These are phyloP conservation scores for Xylaria sp. DNA, from an alignment of 2,329 filamentous ascomycete species.

Conservation along the genomic window DNA sequence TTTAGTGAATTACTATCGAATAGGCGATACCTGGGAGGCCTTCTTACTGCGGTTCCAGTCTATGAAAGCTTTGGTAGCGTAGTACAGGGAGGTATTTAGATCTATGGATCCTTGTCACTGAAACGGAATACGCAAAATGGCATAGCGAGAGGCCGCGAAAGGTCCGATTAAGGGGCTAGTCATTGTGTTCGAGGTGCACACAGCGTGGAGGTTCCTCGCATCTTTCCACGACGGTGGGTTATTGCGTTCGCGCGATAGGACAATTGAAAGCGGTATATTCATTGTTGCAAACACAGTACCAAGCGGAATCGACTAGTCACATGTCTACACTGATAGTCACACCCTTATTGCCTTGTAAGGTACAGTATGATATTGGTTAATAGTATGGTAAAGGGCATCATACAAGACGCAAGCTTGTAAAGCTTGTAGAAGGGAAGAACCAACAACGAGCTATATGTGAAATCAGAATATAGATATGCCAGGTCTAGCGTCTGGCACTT, in stretches of 20 bases:
- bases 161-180: not conserved
- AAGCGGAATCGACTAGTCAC: not conserved
- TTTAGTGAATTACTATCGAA: not conserved
- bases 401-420: too few relatives aligned
- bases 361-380: too few relatives aligned
- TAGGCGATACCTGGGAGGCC: not conserved
- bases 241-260: not conserved
- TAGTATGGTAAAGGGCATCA: too few relatives aligned
- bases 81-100: not conserved
- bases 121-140: not conserved
- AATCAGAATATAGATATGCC: too few relatives aligned
- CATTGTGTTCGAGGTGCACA: not conserved
- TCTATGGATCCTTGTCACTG: not conserved
- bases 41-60: not conserved
- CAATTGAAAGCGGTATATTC: not conserved
- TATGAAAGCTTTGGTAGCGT: not conserved
- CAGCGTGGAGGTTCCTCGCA: not conserved
- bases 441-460: too few relatives aligned
- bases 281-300: not conserved
- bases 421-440: too few relatives aligned
- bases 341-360: too few relatives aligned
- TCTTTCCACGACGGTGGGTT: not conserved
- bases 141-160: not conserved
- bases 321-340: not conserved
- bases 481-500: too few relatives aligned